Evolutionary conservation across 306 rosid species (phyloP).

Genomic region (Prunus davidiana): DNA sequence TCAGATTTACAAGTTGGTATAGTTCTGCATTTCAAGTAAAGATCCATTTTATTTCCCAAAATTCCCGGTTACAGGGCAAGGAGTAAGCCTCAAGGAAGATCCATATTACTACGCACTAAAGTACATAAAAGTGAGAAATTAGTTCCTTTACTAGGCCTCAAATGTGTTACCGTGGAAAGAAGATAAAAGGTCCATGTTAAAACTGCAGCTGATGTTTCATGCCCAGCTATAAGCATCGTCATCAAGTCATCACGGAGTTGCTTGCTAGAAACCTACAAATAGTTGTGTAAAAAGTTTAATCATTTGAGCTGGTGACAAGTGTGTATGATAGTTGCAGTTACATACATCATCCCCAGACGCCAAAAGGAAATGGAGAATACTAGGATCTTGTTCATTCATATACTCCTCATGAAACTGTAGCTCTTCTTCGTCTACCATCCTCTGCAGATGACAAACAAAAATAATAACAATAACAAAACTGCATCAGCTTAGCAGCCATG

Average conservation of each 20-base stretch:
- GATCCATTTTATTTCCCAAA: background rate
- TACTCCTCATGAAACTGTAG: slow-evolving; percentile 94
- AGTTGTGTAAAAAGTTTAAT: slow-evolving; percentile 14
- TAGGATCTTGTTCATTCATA: slow-evolving; percentile 94
- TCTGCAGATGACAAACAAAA: slow-evolving; percentile 49
- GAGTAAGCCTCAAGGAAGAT: background rate
- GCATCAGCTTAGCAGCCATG: slow-evolving; percentile 20
- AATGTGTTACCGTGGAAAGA: slow-evolving; percentile 64
- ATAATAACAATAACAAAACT: slow-evolving; percentile 6
- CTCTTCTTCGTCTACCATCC: slow-evolving; percentile 97
- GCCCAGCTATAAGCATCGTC: slow-evolving; percentile 99
- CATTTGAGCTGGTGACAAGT: background rate
- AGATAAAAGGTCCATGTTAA: slow-evolving; percentile 97
- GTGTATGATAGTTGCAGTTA: background rate
- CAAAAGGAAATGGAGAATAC: slow-evolving; percentile 91
- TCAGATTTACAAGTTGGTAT: background rate
- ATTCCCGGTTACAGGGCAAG: background rate
- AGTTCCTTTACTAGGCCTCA: slow-evolving; percentile 12
- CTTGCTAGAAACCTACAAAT: slow-evolving; percentile 86
- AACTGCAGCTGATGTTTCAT: slow-evolving; percentile 98
- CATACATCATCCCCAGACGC: slow-evolving; percentile 96
- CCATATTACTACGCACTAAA: background rate
- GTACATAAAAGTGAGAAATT: background rate
- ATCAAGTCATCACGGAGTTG: slow-evolving; percentile 98
- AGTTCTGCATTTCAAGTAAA: background rate